Base-by-base conservation (phyloP, 192 early-diverging fungal species). In the Coemansia sp. region DNA sequence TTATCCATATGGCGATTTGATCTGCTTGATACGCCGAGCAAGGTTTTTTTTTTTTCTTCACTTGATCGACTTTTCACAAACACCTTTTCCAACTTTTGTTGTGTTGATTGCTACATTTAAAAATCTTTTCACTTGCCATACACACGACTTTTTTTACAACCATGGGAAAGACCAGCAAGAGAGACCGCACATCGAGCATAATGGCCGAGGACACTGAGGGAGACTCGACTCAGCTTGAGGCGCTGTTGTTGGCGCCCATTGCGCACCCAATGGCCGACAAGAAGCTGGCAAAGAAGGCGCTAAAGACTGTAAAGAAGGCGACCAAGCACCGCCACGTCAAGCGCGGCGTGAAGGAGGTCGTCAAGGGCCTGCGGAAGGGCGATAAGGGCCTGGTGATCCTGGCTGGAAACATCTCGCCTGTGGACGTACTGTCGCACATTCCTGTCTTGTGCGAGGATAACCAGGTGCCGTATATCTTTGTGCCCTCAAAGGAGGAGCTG, bases 341-440 rank as follows among this genome's bases (percentile, higher is more conserved):
- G 80, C 91, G 98, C 67, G 98, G 98, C 59, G 94, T 98, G 21
- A 98, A 98, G 87, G 98, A 99, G 82, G 95, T 98, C 32, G 93
- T 94, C 46, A 98, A 98, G 87, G 94, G 90, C 68, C 86, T 99
- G 74, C 88, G 95, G 55, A 99, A 99, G 88, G 94, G 94, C 62
- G 85, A 90, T 62, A 96, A 97, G 87, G 97, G 94, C 5, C 66
- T 98, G 67, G 96, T 98, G 23, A 81, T 99, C 27, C 90, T 99
- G 77, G 96, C 98, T 17, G 96, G 95, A 53, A 95, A 99, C 82
- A 93, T 97, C 71, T 94, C 93, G 27, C 98, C 98, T 31, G 88
- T 98, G 51, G 98, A 99, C 77, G 94, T 98, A 64, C 93, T 99
- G 64, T 92, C 98, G 44, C 98, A 99, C 76, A 85, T 99, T 41